Conservation (phyloP, 768 basidiomycete genomes). For the Macrolepiota fuliginosa region DNA sequence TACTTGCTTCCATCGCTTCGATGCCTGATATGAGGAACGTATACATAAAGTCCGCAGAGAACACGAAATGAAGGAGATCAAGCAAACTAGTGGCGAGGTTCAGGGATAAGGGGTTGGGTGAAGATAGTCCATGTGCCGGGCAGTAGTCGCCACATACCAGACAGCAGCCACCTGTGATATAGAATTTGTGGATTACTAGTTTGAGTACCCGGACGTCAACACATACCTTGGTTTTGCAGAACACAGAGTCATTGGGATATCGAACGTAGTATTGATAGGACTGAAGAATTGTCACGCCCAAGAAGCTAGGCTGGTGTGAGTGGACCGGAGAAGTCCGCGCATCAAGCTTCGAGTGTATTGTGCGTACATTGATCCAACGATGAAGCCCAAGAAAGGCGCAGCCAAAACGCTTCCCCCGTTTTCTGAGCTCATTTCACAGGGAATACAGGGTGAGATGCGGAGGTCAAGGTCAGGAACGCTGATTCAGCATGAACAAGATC, state of each 20-base stretch:
- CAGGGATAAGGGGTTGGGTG: no score
- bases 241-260: neutral
- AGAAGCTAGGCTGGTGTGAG: neutral
- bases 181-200: neutral
- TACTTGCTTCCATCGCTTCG: neutral
- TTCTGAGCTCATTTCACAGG: neutral
- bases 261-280: neutral
- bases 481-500: no score
- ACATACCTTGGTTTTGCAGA: neutral
- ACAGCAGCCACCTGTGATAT: neutral
- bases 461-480: neutral
- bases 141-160: neutral
- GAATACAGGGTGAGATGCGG: neutral
- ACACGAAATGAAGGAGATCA: constrained; percentile 3
- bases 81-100: neutral
- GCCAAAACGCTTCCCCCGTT: neutral
- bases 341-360: neutral
- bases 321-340: neutral
- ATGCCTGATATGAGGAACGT: neutral
- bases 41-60: neutral
- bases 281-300: constrained; percentile 5
- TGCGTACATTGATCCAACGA: neutral
- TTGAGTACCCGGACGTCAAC: neutral
- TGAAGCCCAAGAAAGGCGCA: neutral
- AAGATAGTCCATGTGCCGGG: neutral